Base-by-base conservation (phyloP, 805 yeast species). In the Ogataea paradorogensis region DNA sequence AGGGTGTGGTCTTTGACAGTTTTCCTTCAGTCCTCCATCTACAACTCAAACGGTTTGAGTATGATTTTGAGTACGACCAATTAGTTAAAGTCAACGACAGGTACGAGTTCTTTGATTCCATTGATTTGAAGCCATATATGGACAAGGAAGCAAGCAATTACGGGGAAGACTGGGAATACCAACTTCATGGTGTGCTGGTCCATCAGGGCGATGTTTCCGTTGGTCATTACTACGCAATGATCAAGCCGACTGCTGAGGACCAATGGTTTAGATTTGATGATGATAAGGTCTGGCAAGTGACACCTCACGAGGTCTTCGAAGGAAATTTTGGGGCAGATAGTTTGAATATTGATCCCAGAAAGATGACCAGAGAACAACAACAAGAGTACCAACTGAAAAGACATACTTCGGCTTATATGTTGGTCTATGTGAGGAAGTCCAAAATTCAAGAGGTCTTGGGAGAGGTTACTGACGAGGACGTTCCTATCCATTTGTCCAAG, bases 331-430 rank as follows among this genome's bases (percentile, higher is more conserved):
- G 99, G 4, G 86, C 87, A 14, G 81, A 81, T 40, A 75, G 74
- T 42, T 49, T 79, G 14, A 74, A 70, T 15, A 69, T 66, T 9
- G 71, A 73, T 30, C 59, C 79, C 15, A 66, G 73, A 28, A 66
- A 65, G 36, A 62, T 84, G 65, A 63, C 82, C 0, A 71, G 83
- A 52, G 65, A 65, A 11, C 82, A 83, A 47, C 82, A 78, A 40
- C 80, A 78, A 45, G 81, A 74, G 34, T 81, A 82, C 45, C 70
- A 74, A 31, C 66, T 84, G 21, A 77, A 86, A 49, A 78, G 96
- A 33, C 93, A 88, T 27, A 90, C 98, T 0, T 86, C 93, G 29
- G 99, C 99, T 2, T 93, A 93, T 58, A 93, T 93, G 99, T 75
- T 93, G 63, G 98, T 93, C 2, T 93, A 93, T 58, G 75, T 90